Base-by-base conservation (phyloP, 2,329 filamentous ascomycete genomes). In the Fusarium virguliforme region DNA sequence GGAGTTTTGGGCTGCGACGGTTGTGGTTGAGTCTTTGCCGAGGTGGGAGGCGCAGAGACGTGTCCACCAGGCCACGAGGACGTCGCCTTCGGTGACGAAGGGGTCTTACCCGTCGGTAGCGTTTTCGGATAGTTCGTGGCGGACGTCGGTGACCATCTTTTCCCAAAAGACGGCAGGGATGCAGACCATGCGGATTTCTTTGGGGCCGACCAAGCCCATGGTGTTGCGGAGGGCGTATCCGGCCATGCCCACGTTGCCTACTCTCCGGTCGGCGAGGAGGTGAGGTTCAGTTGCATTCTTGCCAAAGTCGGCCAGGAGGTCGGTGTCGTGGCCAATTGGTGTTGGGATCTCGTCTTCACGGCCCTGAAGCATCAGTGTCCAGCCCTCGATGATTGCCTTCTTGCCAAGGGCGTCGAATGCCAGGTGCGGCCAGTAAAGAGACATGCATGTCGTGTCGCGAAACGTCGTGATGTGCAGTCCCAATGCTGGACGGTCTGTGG, bases 391-490 rank as follows among this genome's bases (percentile, higher is more conserved):
- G 6, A 86, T 70, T 1, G 75, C 78, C 12, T 75, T 66, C 43
- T 77, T 75, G 1, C 80, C 83, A 64, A 83, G 77, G 2, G 79
- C 81, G 68, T 86, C 84, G 48, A 80, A 77, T 0, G 83, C 64
- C 0, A 80, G 78, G 65, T 86, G 84, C 3, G 80, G 76, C 76
- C 79, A 84, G 40, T 78, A 75, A 1, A 85, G 43, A 0, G 77
- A 77, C 2, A 86, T 72, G 0, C 85, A 70, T 0, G 84, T 86
- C 3, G 77, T 77, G 63, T 86, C 80, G 4, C 69, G 73, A 68
- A 86, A 85, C 0, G 81, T 79, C 0, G 82, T 79, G 34, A 86
- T 74, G 56, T 83, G 81, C 3, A 86, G 74, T 3, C 79, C 79
- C 1, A 86, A 70, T 62, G 82, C 78, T 1, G 84, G 84, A 8